phyloP scores from a whole-genome alignment of 2,329 filamentous ascomycete genomes.

The Xenoacremonium recifei region DNA sequence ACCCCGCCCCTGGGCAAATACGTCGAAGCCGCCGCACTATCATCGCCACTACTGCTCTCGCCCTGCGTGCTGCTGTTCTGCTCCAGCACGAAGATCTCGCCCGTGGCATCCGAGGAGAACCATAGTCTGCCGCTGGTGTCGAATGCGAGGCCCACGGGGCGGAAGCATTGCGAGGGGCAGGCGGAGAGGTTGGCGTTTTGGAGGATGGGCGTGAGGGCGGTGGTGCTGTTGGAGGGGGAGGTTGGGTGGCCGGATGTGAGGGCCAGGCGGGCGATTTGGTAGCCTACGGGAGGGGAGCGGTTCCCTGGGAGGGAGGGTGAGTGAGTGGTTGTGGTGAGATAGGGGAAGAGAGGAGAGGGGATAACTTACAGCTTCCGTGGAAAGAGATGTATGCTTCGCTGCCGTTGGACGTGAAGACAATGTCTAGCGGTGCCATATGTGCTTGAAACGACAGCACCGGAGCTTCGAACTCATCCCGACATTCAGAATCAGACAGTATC shows the following conservation, averaged over 20 bases:
- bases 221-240: slow-evolving; percentile 39
- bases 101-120: slow-evolving; percentile 61
- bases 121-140: slow-evolving; percentile 55
- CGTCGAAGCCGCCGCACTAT: slow-evolving; percentile 20
- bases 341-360: background rate
- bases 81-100: slow-evolving; percentile 61
- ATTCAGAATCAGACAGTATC: slow-evolving; percentile 43
- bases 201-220: slow-evolving; percentile 52
- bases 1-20: slow-evolving; percentile 16
- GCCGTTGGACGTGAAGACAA: slow-evolving; percentile 61
- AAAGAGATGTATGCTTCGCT: slow-evolving; percentile 65
- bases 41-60: slow-evolving; percentile 7
- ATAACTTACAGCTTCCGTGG: slow-evolving; percentile 64
- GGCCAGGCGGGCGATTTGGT: slow-evolving; percentile 40
- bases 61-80: slow-evolving; percentile 9
- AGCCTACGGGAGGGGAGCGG: slow-evolving; percentile 43
- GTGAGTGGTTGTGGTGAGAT: slow-evolving; percentile 5
- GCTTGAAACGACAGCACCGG: slow-evolving; percentile 60
- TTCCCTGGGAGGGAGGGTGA: slow-evolving; percentile 33
- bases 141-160: slow-evolving; percentile 58
- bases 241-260: slow-evolving; percentile 45
- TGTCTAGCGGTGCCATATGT: slow-evolving; percentile 70
- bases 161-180: slow-evolving; percentile 60
- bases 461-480: slow-evolving; percentile 40
- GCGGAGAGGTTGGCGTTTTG: slow-evolving; percentile 49